Evolutionary conservation across 2,329 filamentous ascomycete species (phyloP).

Genomic region (Alternaria incomplexa): DNA sequence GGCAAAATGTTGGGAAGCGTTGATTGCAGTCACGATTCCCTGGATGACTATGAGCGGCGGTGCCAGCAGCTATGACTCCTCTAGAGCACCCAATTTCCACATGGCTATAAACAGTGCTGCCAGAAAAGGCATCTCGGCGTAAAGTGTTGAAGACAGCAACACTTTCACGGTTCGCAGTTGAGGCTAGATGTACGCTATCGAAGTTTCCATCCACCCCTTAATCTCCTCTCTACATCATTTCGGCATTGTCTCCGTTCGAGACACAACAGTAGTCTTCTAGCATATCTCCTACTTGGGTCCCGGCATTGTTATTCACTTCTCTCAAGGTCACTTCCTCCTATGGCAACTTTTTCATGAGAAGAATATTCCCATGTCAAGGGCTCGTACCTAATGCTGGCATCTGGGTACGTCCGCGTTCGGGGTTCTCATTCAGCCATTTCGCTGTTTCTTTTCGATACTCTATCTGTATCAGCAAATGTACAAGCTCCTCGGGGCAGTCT

Average conservation of each 20-base stretch:
- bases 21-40: neutral
- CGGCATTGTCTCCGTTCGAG: neutral
- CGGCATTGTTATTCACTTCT: neutral
- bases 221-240: neutral
- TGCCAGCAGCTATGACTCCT: neutral
- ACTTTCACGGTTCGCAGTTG: neutral
- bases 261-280: neutral
- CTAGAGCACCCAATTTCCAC: neutral
- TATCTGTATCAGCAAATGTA: neutral
- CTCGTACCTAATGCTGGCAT: neutral
- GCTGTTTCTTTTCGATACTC: neutral
- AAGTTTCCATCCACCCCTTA: neutral
- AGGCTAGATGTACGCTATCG: neutral
- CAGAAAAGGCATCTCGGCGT: neutral
- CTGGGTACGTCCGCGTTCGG: neutral
- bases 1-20: neutral
- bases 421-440: neutral
- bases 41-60: neutral
- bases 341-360: neutral
- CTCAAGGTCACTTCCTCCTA: neutral
- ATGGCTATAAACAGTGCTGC: neutral
- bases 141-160: constrained; percentile 2
- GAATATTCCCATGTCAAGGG: no score
- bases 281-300: neutral
- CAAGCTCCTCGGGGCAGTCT: neutral